Conservation (phyloP, 768 basidiomycete genomes). For the Tricholoma hemisulphureum region DNA sequence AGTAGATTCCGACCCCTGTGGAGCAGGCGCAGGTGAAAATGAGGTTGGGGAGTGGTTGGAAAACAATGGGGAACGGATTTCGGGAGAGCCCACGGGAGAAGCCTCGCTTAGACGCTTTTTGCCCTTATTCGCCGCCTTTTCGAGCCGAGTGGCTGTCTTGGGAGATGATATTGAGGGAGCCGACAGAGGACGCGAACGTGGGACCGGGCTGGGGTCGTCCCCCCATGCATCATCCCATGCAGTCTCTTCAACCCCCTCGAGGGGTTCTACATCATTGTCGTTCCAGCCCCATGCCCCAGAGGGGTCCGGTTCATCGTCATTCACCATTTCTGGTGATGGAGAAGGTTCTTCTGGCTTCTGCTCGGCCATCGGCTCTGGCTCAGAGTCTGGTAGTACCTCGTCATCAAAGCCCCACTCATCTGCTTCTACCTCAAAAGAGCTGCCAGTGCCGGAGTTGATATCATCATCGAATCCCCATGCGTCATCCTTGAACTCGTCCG, state of each 20-base stretch:
- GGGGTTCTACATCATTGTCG: constrained; percentile 42
- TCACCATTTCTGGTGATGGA: constrained; percentile 8
- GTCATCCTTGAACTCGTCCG: constrained; percentile 33
- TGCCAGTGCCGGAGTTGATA: constrained; percentile 21
- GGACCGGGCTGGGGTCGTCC: constrained; percentile 35
- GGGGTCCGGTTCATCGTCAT: constrained; percentile 36
- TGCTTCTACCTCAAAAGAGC: constrained; percentile 33
- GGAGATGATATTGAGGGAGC: constrained; percentile 36
- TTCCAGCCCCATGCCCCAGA: constrained; percentile 80
- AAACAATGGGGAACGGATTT: constrained; percentile 19
- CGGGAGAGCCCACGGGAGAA: constrained; percentile 17
- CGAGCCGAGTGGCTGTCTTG: constrained; percentile 57
- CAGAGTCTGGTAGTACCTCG: constrained; percentile 23
- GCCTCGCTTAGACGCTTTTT: constrained; percentile 44
- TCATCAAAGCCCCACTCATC: constrained; percentile 57
- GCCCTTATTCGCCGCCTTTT: constrained; percentile 54
- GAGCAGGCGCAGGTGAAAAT: neutral
- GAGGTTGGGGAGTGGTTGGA: constrained; percentile 6
- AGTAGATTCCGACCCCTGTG: neutral
- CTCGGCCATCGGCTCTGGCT: constrained; percentile 16
- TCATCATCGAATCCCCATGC: constrained; percentile 56
- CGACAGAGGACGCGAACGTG: constrained; percentile 28
- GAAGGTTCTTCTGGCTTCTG: constrained; percentile 4
- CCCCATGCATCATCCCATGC: constrained; percentile 73
- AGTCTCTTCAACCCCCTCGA: constrained; percentile 47